phyloP scores from a whole-genome alignment of 331 rosid species.

The Pyracantha coccinea region DNA sequence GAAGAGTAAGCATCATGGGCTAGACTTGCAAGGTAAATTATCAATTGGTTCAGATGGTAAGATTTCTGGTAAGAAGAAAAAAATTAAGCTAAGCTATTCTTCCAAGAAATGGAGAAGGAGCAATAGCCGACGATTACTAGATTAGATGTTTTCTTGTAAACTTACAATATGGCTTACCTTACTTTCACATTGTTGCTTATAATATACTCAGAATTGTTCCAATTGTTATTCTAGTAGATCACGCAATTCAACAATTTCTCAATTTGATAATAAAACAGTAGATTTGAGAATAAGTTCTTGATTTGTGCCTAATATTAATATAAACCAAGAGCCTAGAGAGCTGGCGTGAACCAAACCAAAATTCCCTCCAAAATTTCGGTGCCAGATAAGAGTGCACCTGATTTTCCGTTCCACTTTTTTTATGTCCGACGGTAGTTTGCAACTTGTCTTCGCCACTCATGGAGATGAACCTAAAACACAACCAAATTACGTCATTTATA shows the following conservation, averaged over 20 bases:
- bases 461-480: slow-evolving; percentile 52
- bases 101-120: slow-evolving; percentile 6
- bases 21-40: slow-evolving; percentile 20
- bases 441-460: slow-evolving; percentile 72
- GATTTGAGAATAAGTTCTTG: background rate
- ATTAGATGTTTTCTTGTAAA: background rate
- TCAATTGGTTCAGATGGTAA: slow-evolving; percentile 41
- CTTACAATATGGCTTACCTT: background rate
- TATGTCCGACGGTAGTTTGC: slow-evolving; percentile 25
- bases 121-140: background rate
- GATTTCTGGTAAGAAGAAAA: slow-evolving; percentile 37
- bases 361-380: background rate
- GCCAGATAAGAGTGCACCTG: background rate
- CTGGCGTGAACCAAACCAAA: background rate
- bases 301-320: background rate
- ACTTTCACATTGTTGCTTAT: background rate
- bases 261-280: too few relatives aligned
- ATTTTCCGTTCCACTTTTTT: slow-evolving; percentile 8
- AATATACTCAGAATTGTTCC: background rate
- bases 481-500: slow-evolving; percentile 1
- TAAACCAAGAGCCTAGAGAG: background rate
- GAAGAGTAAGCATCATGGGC: slow-evolving; percentile 36
- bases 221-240: background rate
- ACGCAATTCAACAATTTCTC: background rate
- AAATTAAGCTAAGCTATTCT: slow-evolving; percentile 15